A percentile compares a stretch with the other conserved stretches of the same genome.
Conservation (phyloP, 2,329 filamentous ascomycete genomes). For the Helicocarpus griseus region DNA sequence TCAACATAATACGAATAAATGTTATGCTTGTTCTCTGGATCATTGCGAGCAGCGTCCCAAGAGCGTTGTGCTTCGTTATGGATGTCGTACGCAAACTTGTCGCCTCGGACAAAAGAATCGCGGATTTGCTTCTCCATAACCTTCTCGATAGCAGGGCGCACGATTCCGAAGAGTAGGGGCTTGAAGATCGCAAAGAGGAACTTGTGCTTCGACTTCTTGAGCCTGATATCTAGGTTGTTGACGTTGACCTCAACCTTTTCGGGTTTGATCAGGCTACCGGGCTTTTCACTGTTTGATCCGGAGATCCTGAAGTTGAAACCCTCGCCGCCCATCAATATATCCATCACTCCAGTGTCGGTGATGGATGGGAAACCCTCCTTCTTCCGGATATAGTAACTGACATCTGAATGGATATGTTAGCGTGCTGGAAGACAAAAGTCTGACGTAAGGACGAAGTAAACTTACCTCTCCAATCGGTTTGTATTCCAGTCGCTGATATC, state of each 20-base stretch:
- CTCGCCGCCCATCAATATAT: slow-evolving; percentile 76
- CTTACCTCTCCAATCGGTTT: slow-evolving; percentile 66
- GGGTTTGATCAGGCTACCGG: slow-evolving; percentile 83
- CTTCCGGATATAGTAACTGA: slow-evolving; percentile 89
- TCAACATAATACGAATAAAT: slow-evolving; percentile 77
- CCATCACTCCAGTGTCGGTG: slow-evolving; percentile 78
- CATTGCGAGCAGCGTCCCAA: slow-evolving; percentile 52
- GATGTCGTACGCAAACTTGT: slow-evolving; percentile 63
- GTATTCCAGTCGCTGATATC: slow-evolving; percentile 77
- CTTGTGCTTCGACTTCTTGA: slow-evolving; percentile 95
- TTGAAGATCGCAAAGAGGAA: slow-evolving; percentile 78
- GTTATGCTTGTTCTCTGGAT: slow-evolving; percentile 66
- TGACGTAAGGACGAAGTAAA: background rate
- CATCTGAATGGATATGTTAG: slow-evolving; percentile 42
- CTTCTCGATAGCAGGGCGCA: slow-evolving; percentile 78
- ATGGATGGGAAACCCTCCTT: slow-evolving; percentile 88
- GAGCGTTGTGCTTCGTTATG: slow-evolving; percentile 75
- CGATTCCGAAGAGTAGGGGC: slow-evolving; percentile 71
- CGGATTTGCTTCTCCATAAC: slow-evolving; percentile 82
- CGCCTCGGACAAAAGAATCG: slow-evolving; percentile 67
- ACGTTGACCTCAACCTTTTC: slow-evolving; percentile 79
- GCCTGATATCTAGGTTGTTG: slow-evolving; percentile 72
- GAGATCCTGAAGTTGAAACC: slow-evolving; percentile 90
- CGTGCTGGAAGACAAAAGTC: background rate
- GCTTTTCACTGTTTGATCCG: slow-evolving; percentile 67